Evolutionary conservation across 2,329 filamentous ascomycete genomes (phyloP).

Genomic region (Xylaria sp.): DNA sequence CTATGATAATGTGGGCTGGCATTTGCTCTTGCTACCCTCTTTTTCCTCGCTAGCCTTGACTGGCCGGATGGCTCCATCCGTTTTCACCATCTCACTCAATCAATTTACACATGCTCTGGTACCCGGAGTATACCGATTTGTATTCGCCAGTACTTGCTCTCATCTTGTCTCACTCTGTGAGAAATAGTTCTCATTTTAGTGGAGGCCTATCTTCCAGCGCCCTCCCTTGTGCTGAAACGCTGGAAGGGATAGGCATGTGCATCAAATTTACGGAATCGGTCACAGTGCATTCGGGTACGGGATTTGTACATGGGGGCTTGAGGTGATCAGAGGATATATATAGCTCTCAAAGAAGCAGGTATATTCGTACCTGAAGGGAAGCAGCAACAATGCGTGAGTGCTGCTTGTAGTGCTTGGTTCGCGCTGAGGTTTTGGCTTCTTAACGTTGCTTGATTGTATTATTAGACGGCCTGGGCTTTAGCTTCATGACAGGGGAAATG

Average conservation of each 20-base stretch:
- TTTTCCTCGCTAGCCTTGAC: background rate
- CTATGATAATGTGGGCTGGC: too few species aligned
- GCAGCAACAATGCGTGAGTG: background rate
- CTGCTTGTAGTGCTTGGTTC: background rate
- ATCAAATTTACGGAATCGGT: background rate
- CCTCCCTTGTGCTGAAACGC: background rate
- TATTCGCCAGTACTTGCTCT: background rate
- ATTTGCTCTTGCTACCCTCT: too few species aligned
- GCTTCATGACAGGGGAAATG: background rate
- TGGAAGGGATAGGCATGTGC: background rate
- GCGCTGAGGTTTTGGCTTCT: background rate
- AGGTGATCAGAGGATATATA: background rate
- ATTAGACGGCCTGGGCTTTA: conserved; percentile 7
- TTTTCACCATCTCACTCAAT: background rate
- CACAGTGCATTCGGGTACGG: background rate
- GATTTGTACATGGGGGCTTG: background rate
- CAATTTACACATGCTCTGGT: background rate
- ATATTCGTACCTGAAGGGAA: background rate
- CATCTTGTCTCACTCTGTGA: background rate
- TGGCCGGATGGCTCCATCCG: background rate
- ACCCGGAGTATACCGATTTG: too few species aligned
- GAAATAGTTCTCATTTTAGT: background rate
- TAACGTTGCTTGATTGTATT: conserved; percentile 12
- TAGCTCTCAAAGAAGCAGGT: background rate
- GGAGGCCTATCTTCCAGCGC: background rate